Base-by-base conservation (phyloP, 176 grass and related monocot genomes). In the Olyra latifolia region DNA sequence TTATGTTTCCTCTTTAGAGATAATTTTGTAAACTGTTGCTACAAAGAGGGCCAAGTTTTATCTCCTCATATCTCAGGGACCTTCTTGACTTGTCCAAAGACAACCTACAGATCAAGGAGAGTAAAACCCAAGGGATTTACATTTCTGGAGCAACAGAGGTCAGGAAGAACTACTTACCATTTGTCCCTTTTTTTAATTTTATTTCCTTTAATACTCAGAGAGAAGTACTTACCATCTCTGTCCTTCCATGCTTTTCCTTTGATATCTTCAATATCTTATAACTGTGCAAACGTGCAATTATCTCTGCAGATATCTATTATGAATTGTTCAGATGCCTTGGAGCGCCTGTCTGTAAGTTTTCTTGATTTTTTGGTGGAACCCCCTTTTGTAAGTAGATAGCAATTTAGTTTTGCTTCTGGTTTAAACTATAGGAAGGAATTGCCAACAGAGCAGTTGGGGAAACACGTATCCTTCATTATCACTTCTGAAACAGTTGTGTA, bases 1-100 rank as follows among this genome's bases (percentile, higher is more conserved):
- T 38, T 32, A 67, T 81, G 19, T 6, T 77, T 85, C 49, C 39
- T 38, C 46, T 56, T 3, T 60, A 50, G 2, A 80, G 15, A 73
- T 59, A 76, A 3, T 82, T 65, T 75, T 80, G 32, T 60, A 7
- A 41, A 69, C n/a, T 60, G 28, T 38, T 82, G 46, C 24, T 74
- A 50, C 17, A 20, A 53, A 68, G 44, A 35, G n/a, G 65, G 80
- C 59, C 25, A 62, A 52, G 15, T 62, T 66, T 82, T 75, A 38
- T 56, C 22, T 81, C 4, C 22, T 56, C 53, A 12, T 87, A 79
- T 86, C 29, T 29, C 67, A 97, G 94, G 83, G 94, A 94, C 82
- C 94, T 97, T 88, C 87, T 97, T 75, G 91, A 97, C 88, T 84
- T 94, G 82, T 91, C 89, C 72, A 97, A 97, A 77, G 94, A 97